Evolutionary conservation across 164 flowering plant species (phyloP), one percentile per base, ranked within the genome.

Genomic region (Aristolochia californica): DNA sequence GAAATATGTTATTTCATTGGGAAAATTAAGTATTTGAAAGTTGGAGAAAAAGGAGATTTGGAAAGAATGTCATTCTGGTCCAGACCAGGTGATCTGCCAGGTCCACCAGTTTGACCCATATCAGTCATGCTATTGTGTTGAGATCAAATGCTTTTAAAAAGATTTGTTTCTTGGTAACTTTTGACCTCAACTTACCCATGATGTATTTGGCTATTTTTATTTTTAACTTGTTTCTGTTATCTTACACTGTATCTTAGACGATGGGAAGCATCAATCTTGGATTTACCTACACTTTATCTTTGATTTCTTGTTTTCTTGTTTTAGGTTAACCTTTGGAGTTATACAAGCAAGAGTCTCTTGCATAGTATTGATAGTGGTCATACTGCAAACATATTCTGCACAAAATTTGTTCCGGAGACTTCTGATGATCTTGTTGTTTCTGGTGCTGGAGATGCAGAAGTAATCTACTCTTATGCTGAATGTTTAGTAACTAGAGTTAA

Each of bases 361-460:
- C 89, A 82, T 47, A 78, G 82, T 60, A 69, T 88, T 45, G 98
- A 87, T 43, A 83, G 83, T 51, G 98, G 98, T 12, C 98, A 93
- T 74, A 67, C 88, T 53, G 77, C 91, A 38, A 93, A 93, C 65
- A 88, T 93, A 72, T 88, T 93, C 57, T 93, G 98, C 58, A 76
- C 95, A 59, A 93, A 93, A 63, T 87, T 93, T 74, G 68, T 93
- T 48, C 98, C 98, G 15, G 98, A 86, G 76, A 87, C 94, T 27
- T 82, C 85, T 55, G 95, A 88, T 79, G 97, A 88, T 67, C 80
- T 87, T 67, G 95, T 93, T 28, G 91, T 77, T 28, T 93, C 98
- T 60, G 95, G 97, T 43, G 98, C 98, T 56, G 95, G 78, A 65
- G 98, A 93, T 80, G 80, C 87, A 53, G 93, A 88, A 68, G 95